Evolutionary conservation across 805 yeast species (phyloP).

Genomic region (Candida corydali): DNA sequence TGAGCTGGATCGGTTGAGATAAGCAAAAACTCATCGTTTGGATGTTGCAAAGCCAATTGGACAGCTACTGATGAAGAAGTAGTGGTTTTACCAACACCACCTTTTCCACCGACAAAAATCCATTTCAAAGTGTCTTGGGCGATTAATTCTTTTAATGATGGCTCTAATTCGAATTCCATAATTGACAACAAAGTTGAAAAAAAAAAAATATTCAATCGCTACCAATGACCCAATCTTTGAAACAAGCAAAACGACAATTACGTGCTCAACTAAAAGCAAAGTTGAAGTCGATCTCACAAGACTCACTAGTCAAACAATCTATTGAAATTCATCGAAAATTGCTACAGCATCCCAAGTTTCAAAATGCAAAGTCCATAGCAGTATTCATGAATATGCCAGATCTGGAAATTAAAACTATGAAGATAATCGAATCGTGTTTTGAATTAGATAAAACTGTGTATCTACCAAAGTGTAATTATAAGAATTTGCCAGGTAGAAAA

Average conservation of each 20-base stretch:
- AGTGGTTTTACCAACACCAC: constrained; percentile 99
- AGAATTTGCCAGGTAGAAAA: constrained; percentile 26
- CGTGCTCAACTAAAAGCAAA: constrained; percentile 21
- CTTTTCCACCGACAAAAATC: constrained; percentile 99
- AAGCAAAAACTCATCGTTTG: constrained; percentile 73
- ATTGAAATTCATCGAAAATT: constrained; percentile 16
- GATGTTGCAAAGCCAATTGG: constrained; percentile 83
- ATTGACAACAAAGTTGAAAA: background rate
- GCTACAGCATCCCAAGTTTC: constrained; percentile 31
- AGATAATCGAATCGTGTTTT: constrained; percentile 51
- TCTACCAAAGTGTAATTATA: constrained; percentile 50
- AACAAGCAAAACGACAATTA: constrained; percentile 12
- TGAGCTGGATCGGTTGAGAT: constrained; percentile 99
- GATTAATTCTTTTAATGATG: constrained; percentile 64
- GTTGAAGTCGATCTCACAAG: constrained; percentile 14
- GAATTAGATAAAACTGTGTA: constrained; percentile 47
- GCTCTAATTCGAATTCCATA: constrained; percentile 64
- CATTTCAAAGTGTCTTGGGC: constrained; percentile 72
- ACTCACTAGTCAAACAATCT: constrained; percentile 23
- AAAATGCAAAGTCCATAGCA: constrained; percentile 48
- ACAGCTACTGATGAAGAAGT: constrained; percentile 94
- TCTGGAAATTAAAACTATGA: constrained; percentile 62
- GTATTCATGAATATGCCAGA: constrained; percentile 74
- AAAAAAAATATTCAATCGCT: background rate
- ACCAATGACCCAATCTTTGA: background rate